These are phyloP conservation scores for Talaromyces sp. DNA, from an alignment of 2,329 filamentous ascomycete species.

Conservation along the genomic window DNA sequence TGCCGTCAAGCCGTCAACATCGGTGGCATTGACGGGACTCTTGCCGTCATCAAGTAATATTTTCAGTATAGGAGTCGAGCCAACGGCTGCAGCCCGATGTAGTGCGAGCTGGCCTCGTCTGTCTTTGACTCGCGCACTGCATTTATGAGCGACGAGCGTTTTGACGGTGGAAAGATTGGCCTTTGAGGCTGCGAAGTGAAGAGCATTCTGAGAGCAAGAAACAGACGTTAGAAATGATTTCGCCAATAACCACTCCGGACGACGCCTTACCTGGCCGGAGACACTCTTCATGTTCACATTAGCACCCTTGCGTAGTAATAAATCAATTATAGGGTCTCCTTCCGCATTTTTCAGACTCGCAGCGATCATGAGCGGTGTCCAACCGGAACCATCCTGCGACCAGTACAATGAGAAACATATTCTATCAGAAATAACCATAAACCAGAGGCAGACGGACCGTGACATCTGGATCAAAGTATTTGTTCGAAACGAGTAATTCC, in stretches of 20 bases:
- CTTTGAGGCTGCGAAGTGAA: conserved; percentile 91
- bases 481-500: conserved; percentile 62
- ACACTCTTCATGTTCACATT: conserved; percentile 42
- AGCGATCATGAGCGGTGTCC: conserved; percentile 49
- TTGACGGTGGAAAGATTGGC: conserved; percentile 76
- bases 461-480: conserved; percentile 76
- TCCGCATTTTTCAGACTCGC: conserved; percentile 43
- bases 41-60: conserved; percentile 66
- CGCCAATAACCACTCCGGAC: background rate
- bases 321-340: conserved; percentile 41
- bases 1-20: conserved; percentile 77
- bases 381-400: conserved; percentile 43
- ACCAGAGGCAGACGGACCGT: conserved; percentile 47
- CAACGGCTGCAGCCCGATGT: conserved; percentile 85
- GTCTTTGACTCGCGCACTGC: conserved; percentile 75
- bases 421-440: background rate
- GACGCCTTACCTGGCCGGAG: conserved; percentile 36
- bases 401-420: background rate
- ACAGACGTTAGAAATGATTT: background rate
- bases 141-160: conserved; percentile 68
- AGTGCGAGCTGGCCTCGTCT: conserved; percentile 83
- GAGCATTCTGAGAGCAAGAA: conserved; percentile 58
- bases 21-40: conserved; percentile 78
- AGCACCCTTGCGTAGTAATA: conserved; percentile 44
- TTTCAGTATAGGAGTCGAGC: conserved; percentile 80